Evolutionary conservation across 2,329 filamentous ascomycete genomes (phyloP).

Genomic region (Colletotrichum spinosum): DNA sequence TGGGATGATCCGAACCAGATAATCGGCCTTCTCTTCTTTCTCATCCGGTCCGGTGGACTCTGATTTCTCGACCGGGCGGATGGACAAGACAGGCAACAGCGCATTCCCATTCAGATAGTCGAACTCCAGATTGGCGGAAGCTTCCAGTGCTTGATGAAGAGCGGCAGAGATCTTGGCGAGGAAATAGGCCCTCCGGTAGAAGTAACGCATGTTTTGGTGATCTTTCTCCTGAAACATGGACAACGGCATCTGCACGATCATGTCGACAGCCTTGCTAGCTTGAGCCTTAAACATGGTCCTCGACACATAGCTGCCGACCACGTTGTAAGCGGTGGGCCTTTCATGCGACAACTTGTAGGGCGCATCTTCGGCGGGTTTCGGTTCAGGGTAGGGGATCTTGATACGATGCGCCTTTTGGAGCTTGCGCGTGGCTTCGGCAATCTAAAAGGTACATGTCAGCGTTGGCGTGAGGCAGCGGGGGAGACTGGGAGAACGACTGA

Average conservation of each 20-base stretch:
- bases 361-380: constrained; percentile 78
- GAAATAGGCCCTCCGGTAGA: constrained; percentile 94
- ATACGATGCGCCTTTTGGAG: constrained; percentile 77
- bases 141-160: constrained; percentile 68
- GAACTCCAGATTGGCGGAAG: constrained; percentile 70
- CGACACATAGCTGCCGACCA: constrained; percentile 87
- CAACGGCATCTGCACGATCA: constrained; percentile 87
- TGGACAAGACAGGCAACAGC: constrained; percentile 75
- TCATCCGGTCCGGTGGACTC: constrained; percentile 34
- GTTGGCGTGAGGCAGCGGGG: constrained; percentile 17
- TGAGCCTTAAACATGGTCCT: constrained; percentile 78
- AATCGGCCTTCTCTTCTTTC: constrained; percentile 51
- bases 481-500: constrained; percentile 48
- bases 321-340: constrained; percentile 82
- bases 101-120: constrained; percentile 78
- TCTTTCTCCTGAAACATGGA: constrained; percentile 92
- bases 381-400: constrained; percentile 86
- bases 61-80: constrained; percentile 51
- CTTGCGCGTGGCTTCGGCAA: constrained; percentile 74
- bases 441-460: constrained; percentile 55
- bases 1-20: constrained; percentile 80
- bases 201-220: constrained; percentile 91
- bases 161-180: constrained; percentile 82
- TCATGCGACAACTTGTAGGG: constrained; percentile 86
- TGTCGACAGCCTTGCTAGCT: constrained; percentile 73